phyloP scores from a whole-genome alignment of 176 grass and related monocot species.

The Dendrocalamus sinicus region DNA sequence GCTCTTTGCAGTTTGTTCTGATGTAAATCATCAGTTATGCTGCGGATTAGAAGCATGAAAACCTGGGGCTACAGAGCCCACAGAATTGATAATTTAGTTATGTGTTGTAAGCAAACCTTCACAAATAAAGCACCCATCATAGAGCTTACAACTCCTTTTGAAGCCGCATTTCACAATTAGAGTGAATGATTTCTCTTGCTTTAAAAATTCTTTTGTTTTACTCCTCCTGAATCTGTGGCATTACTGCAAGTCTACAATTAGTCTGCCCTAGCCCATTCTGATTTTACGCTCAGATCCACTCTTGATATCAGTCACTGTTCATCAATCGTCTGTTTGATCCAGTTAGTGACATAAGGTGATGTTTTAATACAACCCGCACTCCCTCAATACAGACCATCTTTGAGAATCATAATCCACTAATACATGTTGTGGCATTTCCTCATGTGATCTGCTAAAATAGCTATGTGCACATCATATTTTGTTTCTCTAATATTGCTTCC shows the following conservation, averaged over 20 bases:
- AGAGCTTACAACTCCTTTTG: neutral
- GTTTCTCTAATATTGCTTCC: neutral
- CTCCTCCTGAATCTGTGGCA: neutral
- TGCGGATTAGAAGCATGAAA: neutral
- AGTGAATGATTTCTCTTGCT: neutral
- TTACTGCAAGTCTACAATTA: neutral
- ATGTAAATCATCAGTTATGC: neutral
- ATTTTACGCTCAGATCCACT: neutral
- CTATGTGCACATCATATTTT: neutral
- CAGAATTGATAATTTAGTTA: neutral
- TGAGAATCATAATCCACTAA: neutral
- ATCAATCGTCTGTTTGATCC: neutral
- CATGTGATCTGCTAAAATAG: neutral
- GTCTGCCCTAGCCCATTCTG: neutral
- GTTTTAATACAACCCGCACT: neutral
- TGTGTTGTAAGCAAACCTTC: neutral
- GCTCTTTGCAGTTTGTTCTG: neutral
- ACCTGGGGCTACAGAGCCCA: neutral
- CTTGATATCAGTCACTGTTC: neutral
- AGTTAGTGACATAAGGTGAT: neutral
- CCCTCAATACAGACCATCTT: neutral
- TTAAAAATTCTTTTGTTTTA: neutral
- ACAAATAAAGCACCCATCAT: neutral
- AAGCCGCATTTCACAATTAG: neutral
- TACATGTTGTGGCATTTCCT: neutral